Evolutionary conservation across 2,329 filamentous ascomycete genomes (phyloP).

Genomic region (Akanthomyces dipterigenus): DNA sequence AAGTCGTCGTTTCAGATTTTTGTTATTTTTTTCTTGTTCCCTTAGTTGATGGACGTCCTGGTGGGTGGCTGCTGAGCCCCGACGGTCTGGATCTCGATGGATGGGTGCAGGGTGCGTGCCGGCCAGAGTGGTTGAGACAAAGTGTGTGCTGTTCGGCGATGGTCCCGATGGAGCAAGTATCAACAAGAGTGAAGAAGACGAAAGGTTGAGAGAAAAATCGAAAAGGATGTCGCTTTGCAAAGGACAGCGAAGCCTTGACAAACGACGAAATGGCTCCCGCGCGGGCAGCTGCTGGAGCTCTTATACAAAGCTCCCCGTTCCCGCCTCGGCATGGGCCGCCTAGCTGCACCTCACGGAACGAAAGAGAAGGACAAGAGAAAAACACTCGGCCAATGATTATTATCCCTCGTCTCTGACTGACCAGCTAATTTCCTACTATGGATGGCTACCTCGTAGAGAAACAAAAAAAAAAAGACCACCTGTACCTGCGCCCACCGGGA

Average conservation of each 20-base stretch:
- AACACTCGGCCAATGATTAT: not conserved
- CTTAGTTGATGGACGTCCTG: not conserved
- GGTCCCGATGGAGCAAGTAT: not conserved
- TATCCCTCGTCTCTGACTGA: not conserved
- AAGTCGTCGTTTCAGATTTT: not conserved
- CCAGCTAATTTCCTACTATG: not conserved
- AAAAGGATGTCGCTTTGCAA: not conserved
- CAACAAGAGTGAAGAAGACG: no score
- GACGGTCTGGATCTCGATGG: slow-evolving; percentile 1
- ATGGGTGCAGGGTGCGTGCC: no score
- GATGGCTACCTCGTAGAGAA: not conserved
- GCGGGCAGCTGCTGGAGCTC: not conserved
- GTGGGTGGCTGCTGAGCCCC: not conserved
- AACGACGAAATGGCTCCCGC: not conserved
- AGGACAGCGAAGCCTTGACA: not conserved
- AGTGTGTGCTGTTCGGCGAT: not conserved
- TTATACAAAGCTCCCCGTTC: not conserved
- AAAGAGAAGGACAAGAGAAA: not conserved
- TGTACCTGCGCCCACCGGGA: slow-evolving; percentile 7
- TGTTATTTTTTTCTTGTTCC: no score
- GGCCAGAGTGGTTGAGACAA: not conserved
- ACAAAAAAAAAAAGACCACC: not conserved
- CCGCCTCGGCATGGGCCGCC: slow-evolving; percentile 1
- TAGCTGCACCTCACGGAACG: not conserved
- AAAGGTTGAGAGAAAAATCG: no score